Conservation (phyloP, 2,329 filamentous ascomycete species). For the Colletotrichum acutatum region DNA sequence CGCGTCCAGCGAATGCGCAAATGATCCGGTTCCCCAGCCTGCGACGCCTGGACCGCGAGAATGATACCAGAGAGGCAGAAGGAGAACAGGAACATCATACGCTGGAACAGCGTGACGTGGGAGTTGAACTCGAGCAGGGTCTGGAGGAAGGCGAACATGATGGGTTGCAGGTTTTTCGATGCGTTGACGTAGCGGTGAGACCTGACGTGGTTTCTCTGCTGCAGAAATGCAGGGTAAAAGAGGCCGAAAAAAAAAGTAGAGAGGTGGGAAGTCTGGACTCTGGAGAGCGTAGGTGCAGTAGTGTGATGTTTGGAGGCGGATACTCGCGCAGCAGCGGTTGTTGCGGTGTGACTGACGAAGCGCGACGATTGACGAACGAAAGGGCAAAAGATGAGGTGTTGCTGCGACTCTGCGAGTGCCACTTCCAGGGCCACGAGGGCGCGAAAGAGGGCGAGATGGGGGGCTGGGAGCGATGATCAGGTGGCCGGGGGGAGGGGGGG, state of each 20-base stretch:
- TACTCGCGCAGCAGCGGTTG: constrained; percentile 2
- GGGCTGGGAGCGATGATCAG: background rate
- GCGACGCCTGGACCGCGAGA: constrained; percentile 38
- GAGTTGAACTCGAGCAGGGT: constrained; percentile 32
- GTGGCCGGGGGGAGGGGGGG: background rate
- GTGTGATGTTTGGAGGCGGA: constrained; percentile 4
- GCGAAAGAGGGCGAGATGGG: background rate
- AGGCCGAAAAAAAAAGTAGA: background rate
- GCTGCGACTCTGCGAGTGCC: background rate
- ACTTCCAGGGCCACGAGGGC: constrained; percentile 5
- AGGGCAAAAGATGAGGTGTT: background rate
- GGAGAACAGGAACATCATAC: constrained; percentile 36
- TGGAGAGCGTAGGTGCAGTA: constrained; percentile 2
- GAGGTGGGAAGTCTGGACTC: background rate
- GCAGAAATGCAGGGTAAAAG: background rate
- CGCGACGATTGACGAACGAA: background rate
- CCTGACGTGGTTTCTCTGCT: background rate
- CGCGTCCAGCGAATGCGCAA: constrained; percentile 36
- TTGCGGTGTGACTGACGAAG: constrained; percentile 20
- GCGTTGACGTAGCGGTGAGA: constrained; percentile 6
- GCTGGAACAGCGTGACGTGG: constrained; percentile 35
- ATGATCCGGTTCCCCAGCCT: constrained; percentile 31
- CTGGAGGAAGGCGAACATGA: constrained; percentile 19
- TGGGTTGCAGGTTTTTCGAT: background rate
- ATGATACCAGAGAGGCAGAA: constrained; percentile 38